Evolutionary conservation across 148 eudicot genomes (phyloP).

Genomic region (Cornus controversa): DNA sequence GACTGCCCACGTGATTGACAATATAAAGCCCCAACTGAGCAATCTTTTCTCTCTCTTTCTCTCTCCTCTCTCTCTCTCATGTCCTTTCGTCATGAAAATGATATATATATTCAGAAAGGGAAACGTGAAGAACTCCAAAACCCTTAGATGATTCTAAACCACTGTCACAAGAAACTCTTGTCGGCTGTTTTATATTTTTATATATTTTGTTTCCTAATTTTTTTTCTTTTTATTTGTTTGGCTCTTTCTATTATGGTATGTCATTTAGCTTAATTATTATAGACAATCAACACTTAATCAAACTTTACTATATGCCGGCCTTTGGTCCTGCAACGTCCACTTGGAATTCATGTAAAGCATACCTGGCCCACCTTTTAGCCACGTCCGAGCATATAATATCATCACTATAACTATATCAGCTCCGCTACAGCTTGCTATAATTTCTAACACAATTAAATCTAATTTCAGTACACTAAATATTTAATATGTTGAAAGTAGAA

Average conservation of each 20-base stretch:
- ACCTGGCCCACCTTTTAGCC: neutral
- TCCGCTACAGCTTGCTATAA: no score
- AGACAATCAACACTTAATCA: slow-evolving; percentile 13
- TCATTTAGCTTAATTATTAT: neutral
- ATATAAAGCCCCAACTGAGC: slow-evolving; percentile 13
- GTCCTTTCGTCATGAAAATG: slow-evolving; percentile 15
- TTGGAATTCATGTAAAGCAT: slow-evolving; percentile 14
- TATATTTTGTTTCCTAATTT: neutral
- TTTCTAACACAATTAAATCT: no score
- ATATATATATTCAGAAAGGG: slow-evolving; percentile 28
- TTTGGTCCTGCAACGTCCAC: slow-evolving; percentile 25
- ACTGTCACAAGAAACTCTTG: slow-evolving; percentile 57
- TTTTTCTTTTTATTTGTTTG: neutral
- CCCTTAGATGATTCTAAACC: slow-evolving; percentile 37
- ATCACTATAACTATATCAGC: no score
- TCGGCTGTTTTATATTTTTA: slow-evolving; percentile 36
- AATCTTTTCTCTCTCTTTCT: neutral
- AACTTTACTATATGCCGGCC: slow-evolving; percentile 33
- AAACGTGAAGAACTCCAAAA: slow-evolving; percentile 73
- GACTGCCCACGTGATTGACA: slow-evolving; percentile 42
- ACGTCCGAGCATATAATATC: no score
- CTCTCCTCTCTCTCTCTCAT: neutral
- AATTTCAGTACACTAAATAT: no score
- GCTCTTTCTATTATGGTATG: neutral
- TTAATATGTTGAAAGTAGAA: no score